Base-by-base conservation (phyloP, 1,139 yeast genomes). In the Nakaseomyces uthaithaninus region DNA sequence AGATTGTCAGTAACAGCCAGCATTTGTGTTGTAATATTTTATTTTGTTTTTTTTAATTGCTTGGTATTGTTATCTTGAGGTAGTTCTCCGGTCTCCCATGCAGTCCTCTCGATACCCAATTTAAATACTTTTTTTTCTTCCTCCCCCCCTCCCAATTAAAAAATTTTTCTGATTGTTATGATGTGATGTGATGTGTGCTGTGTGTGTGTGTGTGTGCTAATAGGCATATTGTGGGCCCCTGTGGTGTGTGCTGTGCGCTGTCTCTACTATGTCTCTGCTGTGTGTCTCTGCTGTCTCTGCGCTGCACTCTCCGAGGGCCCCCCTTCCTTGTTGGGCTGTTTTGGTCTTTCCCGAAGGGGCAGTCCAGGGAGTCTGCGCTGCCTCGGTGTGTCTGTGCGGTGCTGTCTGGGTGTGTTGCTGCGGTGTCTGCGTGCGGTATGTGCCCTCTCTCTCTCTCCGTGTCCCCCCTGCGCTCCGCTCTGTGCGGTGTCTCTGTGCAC, bases 1-100 rank as follows among this genome's bases (percentile, higher is more conserved):
- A 79, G 67, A 53, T 80, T 71, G 65, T 85, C 94, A 59, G 83
- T 80, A 59, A 80, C 72, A 38, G 60, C 57, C 30, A 60, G 48
- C 63, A 60, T 59, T 31, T 22, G 38, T 38, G 25, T 38, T 16
- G 10, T 12, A n/a, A 24, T 40, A 42, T 41, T 39, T 20, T 36
- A 8, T 31, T 20, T 8, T 27, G 31, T 26, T 33, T 27, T 44
- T 14, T 23, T 28, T 16, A 35, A 26, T 14, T 31, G 14, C 27
- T 26, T 34, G 14, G 11, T 11, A 23, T 26, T 26, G 8, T 18
- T 5, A 27, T 18, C 3, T 18, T 9, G 18, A 20, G n/a, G 27
- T 40, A n/a, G 10, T n/a, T 19, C 17, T n/a, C 10, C 24, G 7
- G 9, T 22, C 24, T 22, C 24, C 24, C 24, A 22, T 22, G 9